phyloP scores from a whole-genome alignment of 1,284 basidiomycete genomes.

The Rhodotorula sp. region DNA sequence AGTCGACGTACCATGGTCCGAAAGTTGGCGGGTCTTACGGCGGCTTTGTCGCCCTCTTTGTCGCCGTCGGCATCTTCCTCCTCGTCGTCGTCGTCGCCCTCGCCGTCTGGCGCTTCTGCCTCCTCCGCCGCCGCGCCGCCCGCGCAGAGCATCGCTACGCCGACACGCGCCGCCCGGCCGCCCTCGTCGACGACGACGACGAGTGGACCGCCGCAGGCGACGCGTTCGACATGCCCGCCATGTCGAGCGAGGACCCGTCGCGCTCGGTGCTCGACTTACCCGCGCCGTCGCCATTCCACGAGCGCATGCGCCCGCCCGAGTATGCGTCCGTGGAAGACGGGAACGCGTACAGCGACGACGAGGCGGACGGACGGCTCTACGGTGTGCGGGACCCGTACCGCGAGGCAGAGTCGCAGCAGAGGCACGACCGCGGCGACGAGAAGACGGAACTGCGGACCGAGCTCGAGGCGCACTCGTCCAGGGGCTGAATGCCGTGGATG shows the following conservation, averaged over 20 bases:
- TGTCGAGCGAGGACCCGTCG: conserved; percentile 4
- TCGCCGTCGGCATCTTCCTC: conserved; percentile 25
- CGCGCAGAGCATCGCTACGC: not conserved
- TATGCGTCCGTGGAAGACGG: not conserved
- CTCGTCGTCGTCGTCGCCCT: conserved; percentile 20
- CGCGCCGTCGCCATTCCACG: not conserved
- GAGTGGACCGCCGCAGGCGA: conserved; percentile 22
- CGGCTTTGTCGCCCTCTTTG: conserved; percentile 41
- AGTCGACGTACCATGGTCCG: conserved; percentile 33
- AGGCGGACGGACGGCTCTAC: no score
- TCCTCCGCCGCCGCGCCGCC: conserved; percentile 1
- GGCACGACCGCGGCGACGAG: no score
- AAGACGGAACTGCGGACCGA: no score
- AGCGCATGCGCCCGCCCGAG: no score
- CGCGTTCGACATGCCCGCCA: conserved; percentile 40
- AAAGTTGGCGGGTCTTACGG: conserved; percentile 34
- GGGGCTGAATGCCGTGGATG: no score
- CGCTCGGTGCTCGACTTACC: not conserved
- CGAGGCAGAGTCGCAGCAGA: not conserved
- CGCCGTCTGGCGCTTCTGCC: conserved; percentile 20
- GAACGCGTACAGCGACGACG: not conserved
- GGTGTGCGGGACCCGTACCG: conserved; percentile 6
- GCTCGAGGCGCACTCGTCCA: no score
- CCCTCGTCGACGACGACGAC: not conserved
- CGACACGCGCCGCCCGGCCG: not conserved